Percentiles rank a stretch among this genome's conserved stretches.
These are phyloP conservation scores for Bonia amplexicaulis DNA, from an alignment of 176 grass and related monocot genomes.

Conservation along the genomic window DNA sequence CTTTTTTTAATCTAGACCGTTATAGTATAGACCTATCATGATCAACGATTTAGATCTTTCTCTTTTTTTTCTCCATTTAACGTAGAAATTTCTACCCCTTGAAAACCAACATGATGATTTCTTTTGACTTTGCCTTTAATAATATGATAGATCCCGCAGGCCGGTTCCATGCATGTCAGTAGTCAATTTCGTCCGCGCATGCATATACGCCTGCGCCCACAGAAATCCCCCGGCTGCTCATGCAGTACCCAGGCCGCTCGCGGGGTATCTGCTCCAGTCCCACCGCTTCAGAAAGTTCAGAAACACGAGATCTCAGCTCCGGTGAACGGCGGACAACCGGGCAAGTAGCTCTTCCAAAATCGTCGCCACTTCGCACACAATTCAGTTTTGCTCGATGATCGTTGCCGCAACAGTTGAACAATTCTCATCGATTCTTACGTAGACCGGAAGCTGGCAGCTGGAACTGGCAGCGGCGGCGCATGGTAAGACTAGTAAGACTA, in stretches of 20 bases:
- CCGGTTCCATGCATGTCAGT: no score
- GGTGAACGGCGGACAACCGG: background rate
- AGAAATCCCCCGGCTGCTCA: background rate
- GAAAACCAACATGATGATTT: accelerated
- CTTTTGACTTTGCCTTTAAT: no score
- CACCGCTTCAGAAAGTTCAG: no score
- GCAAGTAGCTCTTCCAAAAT: background rate
- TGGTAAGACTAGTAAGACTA: no score
- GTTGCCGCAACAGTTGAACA: background rate
- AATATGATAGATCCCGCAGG: no score
- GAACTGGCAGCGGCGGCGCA: no score
- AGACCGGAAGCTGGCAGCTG: background rate
- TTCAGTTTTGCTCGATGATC: background rate
- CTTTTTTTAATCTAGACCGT: no score
- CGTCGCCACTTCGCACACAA: background rate
- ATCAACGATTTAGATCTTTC: no score
- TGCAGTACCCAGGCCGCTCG: background rate
- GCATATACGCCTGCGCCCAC: background rate
- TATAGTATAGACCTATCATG: no score
- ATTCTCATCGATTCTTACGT: background rate
- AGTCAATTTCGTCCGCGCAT: background rate
- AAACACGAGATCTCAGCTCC: background rate
- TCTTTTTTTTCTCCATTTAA: no score
- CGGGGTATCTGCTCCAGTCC: background rate
- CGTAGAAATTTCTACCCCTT: no score